Evolutionary conservation across 495 filamentous ascomycete species (phyloP).

Genomic region (Articulospora tetracladia): DNA sequence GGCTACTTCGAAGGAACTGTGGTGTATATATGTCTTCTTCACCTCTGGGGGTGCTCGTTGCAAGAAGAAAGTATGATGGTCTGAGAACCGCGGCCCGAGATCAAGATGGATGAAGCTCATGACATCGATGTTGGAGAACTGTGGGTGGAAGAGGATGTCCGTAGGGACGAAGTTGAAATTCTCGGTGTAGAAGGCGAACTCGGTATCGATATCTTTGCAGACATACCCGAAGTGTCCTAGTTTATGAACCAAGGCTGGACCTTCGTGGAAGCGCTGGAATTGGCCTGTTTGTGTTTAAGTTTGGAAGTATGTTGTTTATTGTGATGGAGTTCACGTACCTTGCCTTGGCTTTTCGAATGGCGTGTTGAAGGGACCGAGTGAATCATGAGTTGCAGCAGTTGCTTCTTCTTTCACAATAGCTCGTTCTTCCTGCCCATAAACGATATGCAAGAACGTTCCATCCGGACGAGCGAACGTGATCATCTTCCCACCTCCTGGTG

Average conservation of each 20-base stretch:
- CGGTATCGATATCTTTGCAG: constrained; percentile 50
- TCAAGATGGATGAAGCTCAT: constrained; percentile 63
- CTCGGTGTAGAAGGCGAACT: constrained; percentile 56
- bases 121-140: constrained; percentile 37
- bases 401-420: neutral
- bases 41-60: constrained; percentile 29
- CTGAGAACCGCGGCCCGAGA: constrained; percentile 50
- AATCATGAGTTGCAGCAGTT: neutral
- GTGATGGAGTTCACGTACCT: neutral
- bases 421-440: constrained; percentile 42
- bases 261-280: constrained; percentile 48
- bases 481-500: constrained; percentile 52
- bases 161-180: constrained; percentile 64
- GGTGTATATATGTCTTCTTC: constrained; percentile 56
- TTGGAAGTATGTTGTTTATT: neutral
- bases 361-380: neutral
- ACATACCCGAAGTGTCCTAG: constrained; percentile 68
- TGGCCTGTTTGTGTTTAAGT: constrained; percentile 26
- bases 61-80: constrained; percentile 72
- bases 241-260: constrained; percentile 68
- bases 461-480: constrained; percentile 53
- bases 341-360: constrained; percentile 1
- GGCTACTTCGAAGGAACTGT: constrained; percentile 68
- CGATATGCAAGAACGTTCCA: constrained; percentile 53
- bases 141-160: constrained; percentile 44